These are phyloP conservation scores for Kazachstania sp. DNA, from an alignment of 1,139 yeast species.

Conservation along the genomic window DNA sequence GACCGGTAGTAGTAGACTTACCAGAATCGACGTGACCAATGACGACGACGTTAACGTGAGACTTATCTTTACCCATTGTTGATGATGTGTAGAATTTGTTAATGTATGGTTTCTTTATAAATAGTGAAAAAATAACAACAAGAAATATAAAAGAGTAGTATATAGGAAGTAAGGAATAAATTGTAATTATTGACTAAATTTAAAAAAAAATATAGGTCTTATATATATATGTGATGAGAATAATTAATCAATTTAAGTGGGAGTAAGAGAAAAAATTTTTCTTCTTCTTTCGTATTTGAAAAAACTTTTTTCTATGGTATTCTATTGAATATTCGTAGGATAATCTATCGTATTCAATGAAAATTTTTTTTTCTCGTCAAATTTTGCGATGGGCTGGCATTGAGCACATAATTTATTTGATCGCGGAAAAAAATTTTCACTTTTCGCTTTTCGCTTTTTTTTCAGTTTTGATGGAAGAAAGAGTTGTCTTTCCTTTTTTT, in stretches of 20 bases:
- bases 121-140: too few relatives aligned
- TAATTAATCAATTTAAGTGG: too few relatives aligned
- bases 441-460: too few relatives aligned
- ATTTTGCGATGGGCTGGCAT: too few relatives aligned
- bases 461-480: too few relatives aligned
- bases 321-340: too few relatives aligned
- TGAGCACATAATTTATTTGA: too few relatives aligned
- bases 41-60: constrained; percentile 97
- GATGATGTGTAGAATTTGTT: constrained; percentile 26
- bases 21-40: constrained; percentile 40
- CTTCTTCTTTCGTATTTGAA: too few relatives aligned
- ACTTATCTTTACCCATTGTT: constrained; percentile 75
- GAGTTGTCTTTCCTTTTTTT: too few relatives aligned
- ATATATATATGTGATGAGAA: background rate
- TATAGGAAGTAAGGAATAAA: background rate
- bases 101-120: background rate
- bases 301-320: background rate
- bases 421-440: too few relatives aligned
- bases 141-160: background rate
- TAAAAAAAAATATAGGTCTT: background rate
- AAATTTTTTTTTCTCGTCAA: too few relatives aligned
- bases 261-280: background rate
- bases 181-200: background rate
- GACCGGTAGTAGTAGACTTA: constrained; percentile 69
- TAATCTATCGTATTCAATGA: too few relatives aligned